Evolutionary conservation across 2,329 filamentous ascomycete genomes (phyloP).

Genomic region (Penicillium brasilianum): DNA sequence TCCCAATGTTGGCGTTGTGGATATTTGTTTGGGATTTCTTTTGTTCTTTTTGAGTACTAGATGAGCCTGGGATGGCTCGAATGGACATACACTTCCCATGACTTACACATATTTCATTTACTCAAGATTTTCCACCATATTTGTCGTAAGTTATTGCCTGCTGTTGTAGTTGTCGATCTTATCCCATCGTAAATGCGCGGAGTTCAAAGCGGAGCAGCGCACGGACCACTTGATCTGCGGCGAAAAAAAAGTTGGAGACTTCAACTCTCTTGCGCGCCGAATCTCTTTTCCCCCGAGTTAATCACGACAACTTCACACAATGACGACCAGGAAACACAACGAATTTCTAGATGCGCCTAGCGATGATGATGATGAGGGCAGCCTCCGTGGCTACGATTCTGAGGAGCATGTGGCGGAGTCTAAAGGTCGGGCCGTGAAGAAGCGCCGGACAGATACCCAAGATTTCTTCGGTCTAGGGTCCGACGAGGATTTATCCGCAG

Average conservation of each 20-base stretch:
- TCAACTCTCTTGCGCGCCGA: not conserved
- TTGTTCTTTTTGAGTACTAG: constrained; percentile 20
- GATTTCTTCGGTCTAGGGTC: constrained; percentile 48
- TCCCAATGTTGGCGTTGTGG: constrained; percentile 29
- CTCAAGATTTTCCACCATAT: not conserved
- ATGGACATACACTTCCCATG: constrained; percentile 13
- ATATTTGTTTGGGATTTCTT: constrained; percentile 15
- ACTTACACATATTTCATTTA: constrained; percentile 11
- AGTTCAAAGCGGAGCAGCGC: constrained; percentile 11
- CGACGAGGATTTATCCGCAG: constrained; percentile 50
- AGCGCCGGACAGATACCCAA: constrained; percentile 35
- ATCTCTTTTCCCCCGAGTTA: not conserved
- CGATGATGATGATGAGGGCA: constrained; percentile 48
- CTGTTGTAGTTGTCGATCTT: not conserved
- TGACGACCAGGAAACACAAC: constrained; percentile 47
- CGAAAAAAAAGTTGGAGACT: constrained; percentile 23
- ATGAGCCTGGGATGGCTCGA: constrained; percentile 19
- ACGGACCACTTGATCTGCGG: constrained; percentile 22
- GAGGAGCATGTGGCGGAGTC: constrained; percentile 48
- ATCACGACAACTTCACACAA: constrained; percentile 16
- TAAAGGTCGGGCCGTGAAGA: constrained; percentile 44
- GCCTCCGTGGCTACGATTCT: constrained; percentile 52
- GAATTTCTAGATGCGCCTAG: constrained; percentile 45
- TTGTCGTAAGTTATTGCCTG: not conserved
- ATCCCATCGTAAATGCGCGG: not conserved